phyloP scores from a whole-genome alignment of 768 basidiomycete genomes.

The Tubosaeta sp. region DNA sequence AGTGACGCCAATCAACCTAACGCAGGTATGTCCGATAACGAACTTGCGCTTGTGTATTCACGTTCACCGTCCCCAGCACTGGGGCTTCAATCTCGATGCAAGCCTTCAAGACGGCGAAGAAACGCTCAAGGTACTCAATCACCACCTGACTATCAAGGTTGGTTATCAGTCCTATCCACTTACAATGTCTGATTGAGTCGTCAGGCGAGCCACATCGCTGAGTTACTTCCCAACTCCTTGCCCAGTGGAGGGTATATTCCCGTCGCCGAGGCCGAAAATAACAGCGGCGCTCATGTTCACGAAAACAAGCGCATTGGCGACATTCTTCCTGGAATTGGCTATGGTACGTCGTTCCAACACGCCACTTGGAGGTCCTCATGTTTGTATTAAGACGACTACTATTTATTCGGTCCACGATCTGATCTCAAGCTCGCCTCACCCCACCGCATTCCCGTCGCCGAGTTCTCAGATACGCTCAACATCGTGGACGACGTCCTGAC shows the following conservation, averaged over 20 bases:
- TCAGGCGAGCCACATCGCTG: conserved; percentile 53
- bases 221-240: conserved; percentile 46
- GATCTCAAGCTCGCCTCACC: conserved; percentile 36
- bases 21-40: conserved; percentile 48
- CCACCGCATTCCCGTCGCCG: conserved; percentile 42
- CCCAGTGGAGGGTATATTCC: conserved; percentile 50
- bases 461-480: conserved; percentile 42
- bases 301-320: conserved; percentile 51
- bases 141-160: conserved; percentile 39
- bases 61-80: conserved; percentile 45
- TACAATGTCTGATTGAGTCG: background rate
- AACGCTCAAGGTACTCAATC: conserved; percentile 48
- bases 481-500: conserved; percentile 35
- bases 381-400: conserved; percentile 54
- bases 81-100: conserved; percentile 79
- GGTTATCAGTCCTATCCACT: background rate
- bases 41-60: background rate
- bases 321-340: conserved; percentile 52
- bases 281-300: conserved; percentile 42
- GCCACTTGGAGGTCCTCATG: background rate
- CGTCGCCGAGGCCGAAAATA: conserved; percentile 38
- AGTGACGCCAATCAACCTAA: conserved; percentile 73
- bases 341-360: conserved; percentile 41
- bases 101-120: conserved; percentile 46
- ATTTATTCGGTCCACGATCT: conserved; percentile 43